Base-by-base conservation (phyloP, 305 asterid genomes). In the Solanum hybrid region DNA sequence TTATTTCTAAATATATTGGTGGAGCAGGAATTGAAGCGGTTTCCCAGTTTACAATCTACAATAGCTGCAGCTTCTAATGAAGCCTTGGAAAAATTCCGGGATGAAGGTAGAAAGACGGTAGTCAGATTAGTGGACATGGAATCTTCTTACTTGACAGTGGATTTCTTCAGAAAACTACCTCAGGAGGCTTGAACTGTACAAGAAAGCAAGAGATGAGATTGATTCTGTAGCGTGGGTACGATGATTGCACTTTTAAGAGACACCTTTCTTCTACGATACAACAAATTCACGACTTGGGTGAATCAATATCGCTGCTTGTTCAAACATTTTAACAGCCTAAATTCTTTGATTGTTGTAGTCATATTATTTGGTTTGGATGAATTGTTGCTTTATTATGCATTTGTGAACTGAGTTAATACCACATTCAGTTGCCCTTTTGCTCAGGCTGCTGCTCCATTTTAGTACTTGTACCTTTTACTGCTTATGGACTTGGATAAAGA, bases 41-140 rank as follows among this genome's bases (percentile, higher is more conserved):
- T 96, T 90, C 99, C 99, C 34, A 91, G 95, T 85, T 93, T 97
- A 90, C 99, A 97, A 93, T 64, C 96, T 61, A 87, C 99, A 79
- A 96, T 97, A 91, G 99, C 97, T 88, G 98, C 92, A 35, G 99
- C 98, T 67, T 92, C 99, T 67, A 93, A 91, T 90, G 96, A 97
- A 92, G 93, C 99, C 36, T 90, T 97, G 91, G 99, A 97, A 86
- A 95, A 86, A 91, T 97, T 96, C 87, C 98, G 98, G n/a, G 99
- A 92, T 57, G 97, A 96, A 87, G 92, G 99, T 93, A 97, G 92
- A 95, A 97, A 96, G 93, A 95, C 98, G 3, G 96, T 94, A 12
- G 16, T 93, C 73, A 93, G 99, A 93, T 91, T 97, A 96, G 99
- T 97, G 75, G 99, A 97, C 79, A 97, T 97, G 99, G 99, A 97